Base-by-base conservation (phyloP, 2,329 filamentous ascomycete genomes). In the Ilyonectria mors-panacis region DNA sequence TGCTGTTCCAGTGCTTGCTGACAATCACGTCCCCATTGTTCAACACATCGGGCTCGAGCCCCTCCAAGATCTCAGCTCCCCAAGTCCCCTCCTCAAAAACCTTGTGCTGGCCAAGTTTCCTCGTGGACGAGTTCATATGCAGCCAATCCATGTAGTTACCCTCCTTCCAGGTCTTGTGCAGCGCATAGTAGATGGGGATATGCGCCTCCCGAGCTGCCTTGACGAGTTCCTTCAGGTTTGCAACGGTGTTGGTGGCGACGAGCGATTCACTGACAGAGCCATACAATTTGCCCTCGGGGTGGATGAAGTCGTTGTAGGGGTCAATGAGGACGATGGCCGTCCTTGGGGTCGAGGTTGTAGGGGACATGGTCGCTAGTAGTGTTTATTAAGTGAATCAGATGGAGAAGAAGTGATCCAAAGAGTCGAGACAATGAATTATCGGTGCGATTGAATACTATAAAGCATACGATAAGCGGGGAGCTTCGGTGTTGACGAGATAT, bases 301-400 rank as follows among this genome's bases (percentile, higher is more conserved):
- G 70, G 13, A 72, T 23, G 37, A 71, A 72, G 6, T 72, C 70
- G 53, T 72, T 72, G 39, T 69, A 68, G 13, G 66, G 68, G 39
- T 72, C 70, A 50, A 71, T 65, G 6, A 72, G 66, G 7, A 72
- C 35, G 37, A 72, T 13, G 1, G 68, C 70, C 4, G 60, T 63
- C 17, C 44, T 55, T 19, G 30, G 21, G 15, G 23, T 12, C 21
- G 15, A 26, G 5, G 21, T 13, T 6, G 44, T 21, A 15, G 45
- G 19, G 23, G 45, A 48, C 45, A 48, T 47, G 21, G 21, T 15
- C 21, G 21, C 13, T 1, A 6, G 21, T 17, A 26, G 44, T 47
- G 21, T 15, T 23, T 44, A n/a, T 21, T 47, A 12, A 47, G 19
- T 6, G 44, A 10, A 33, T 10, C 15, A 7, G 12, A 15, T 26